Base-by-base conservation (phyloP, 2,329 filamentous ascomycete genomes). In the Beauveria sp. region DNA sequence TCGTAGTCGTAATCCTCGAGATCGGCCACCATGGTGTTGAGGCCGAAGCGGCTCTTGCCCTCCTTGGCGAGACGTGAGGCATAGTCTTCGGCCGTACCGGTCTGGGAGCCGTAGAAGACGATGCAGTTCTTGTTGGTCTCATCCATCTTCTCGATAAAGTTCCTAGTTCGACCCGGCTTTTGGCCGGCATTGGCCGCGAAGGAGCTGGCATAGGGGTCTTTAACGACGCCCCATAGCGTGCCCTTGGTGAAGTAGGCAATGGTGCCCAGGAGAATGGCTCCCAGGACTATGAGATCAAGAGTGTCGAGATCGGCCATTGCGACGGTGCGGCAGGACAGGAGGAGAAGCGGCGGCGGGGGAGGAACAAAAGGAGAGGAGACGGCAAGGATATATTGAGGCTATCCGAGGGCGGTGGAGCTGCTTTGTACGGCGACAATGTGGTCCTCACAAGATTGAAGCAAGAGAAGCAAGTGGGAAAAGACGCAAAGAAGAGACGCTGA, bases 11-110 rank as follows among this genome's bases (percentile, higher is more conserved):
- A 99, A 68, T 99, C 95, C 76, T 99, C 95, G 65, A 99, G 81
- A 76, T 99, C 95, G 60, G 93, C 95, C 18, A 96, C 92, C 93
- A 99, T 98, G 65, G 93, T 97, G 78, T 96, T 96, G 65, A 99
- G 83, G 43, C 95, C 95, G 73, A 96, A 99, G 65, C 95, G 86
- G 70, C 93, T 96, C 75, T 93, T 93, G 71, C 95, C 95, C 77
- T 99, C 95, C 82, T 99, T 99, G 67, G 95, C 92, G 68, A 99
- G 80, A 69, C 96, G 86, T 14, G 93, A 96, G 67, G 95, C 96
- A 73, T 99, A 99, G 76, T 99, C 95, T 79, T 99, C 96, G 55
- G 95, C 95, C 46, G 95, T 99, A 70, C 95, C 95, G 22, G 95
- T 99, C 79, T 99, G 95, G 38, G 95, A 99, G 67, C 95, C 95